Base-by-base conservation (phyloP, 2,329 filamentous ascomycete species). In the Harringtonia aguacate region DNA sequence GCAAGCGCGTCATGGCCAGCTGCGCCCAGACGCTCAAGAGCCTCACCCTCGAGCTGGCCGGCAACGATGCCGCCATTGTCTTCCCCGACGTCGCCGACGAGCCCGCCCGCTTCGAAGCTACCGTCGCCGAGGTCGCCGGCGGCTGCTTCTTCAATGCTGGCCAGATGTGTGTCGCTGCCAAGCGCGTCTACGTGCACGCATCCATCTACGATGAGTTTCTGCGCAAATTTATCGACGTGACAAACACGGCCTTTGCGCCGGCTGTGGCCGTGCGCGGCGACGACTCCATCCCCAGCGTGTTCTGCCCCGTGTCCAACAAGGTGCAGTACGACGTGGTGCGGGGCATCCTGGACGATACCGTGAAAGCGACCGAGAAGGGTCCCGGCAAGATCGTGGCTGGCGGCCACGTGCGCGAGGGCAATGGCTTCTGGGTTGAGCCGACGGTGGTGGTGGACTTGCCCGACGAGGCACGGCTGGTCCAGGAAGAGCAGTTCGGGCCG, bases 241-340 rank as follows among this genome's bases (percentile, higher is more conserved):
- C 45, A 8, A 39, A 39, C 30, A 37, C 29, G 36, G 31, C 10
- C 30, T 48, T 44, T 6, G 61, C 68, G 1, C 64, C 70, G 0
- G 56, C 76, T 4, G 56, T 74, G 21, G 72, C 72, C 1, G 72
- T 70, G 22, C 73, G 74, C 54, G 60, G 63, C n/a, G 59, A 75
- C 28, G 74, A 76, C 51, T 27, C 10, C 38, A 17, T 41, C 24
- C 43, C 43, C 22, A 58, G 57, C 36, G 56, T 74, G 33, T 68
- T 77, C 45, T 73, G 77, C 1, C 81, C 81, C 0, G 60, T 84
- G 3, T 77, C 79, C 48, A 84, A 84, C 59, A 60, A 68, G 50
- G 72, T 77, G 69, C 81, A 84, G 58, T 84, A 70, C 54, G 72
- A 80, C 38, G 70, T 70, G 21, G 74, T 79, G 22, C 72, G 71